Percentiles rank a stretch among this genome's conserved stretches.
phyloP scores from a whole-genome alignment of 2,329 filamentous ascomycete species.

The Hymenoscyphus linearis region DNA sequence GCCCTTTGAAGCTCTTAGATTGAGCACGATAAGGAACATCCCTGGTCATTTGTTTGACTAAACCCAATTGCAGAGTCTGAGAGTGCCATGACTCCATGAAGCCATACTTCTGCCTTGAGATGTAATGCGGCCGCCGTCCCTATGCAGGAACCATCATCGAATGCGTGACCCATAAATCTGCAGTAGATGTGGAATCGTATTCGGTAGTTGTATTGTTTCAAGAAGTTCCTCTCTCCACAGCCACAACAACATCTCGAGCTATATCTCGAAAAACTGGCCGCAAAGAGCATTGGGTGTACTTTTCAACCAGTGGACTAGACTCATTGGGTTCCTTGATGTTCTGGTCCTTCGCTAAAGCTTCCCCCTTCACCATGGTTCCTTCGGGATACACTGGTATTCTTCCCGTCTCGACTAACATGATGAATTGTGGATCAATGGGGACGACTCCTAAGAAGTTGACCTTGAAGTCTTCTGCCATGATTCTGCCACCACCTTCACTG shows the following conservation, averaged over 20 bases:
- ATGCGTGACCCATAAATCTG: not conserved
- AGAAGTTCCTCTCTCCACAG: conserved; percentile 14
- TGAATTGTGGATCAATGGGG: conserved; percentile 90
- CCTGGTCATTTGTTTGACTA: not conserved
- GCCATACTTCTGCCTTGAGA: not conserved
- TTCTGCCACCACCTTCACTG: conserved; percentile 79
- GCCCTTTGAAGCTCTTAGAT: not conserved
- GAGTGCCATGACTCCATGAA: not conserved
- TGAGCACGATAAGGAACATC: not conserved
- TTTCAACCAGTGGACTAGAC: conserved; percentile 53
- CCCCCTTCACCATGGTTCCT: conserved; percentile 58
- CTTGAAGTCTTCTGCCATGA: conserved; percentile 81
- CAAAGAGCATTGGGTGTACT: conserved; percentile 68
- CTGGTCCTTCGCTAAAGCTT: conserved; percentile 39
- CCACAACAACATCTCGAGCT: conserved; percentile 45
- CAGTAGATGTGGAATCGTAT: not conserved
- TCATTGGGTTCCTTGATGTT: conserved; percentile 29
- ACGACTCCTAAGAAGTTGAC: conserved; percentile 82
- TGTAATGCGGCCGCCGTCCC: not conserved
- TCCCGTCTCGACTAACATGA: conserved; percentile 75
- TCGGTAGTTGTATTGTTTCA: not conserved
- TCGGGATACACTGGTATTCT: conserved; percentile 60
- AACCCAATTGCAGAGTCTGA: not conserved
- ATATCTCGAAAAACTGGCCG: conserved; percentile 64
- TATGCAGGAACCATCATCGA: not conserved